Evolutionary conservation across 768 basidiomycete species (phyloP), one percentile per base, ranked within the genome.

Genomic region (Megacollybia marginata): DNA sequence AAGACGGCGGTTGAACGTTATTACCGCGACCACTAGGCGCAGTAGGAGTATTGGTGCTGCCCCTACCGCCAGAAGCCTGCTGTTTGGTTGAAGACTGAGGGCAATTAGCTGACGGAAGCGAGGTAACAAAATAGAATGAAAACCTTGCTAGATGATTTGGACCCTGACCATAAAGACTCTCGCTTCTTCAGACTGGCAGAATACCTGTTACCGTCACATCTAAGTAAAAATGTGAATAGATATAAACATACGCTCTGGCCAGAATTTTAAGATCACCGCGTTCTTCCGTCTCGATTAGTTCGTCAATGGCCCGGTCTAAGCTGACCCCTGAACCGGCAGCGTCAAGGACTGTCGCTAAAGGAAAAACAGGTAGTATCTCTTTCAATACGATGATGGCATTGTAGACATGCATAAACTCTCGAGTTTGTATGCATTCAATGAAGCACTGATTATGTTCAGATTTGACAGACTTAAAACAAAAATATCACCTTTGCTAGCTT

Each of bases 351-450:
- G 79, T 67, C 15, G 81, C 77, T 9, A 88, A 61, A 23, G 95
- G 95, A 68, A 96, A 96, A 46, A 90, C 85, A 1, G 89, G 85
- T 31, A 93, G 75, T 18, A 97, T 80, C 63, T 96, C 91, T 60
- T 93, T 91, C 54, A 96, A 73, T 28, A 99, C 84, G 35, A 94
- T 80, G 65, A 98, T 88, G n/a, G 91, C 79, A 61, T 99, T 99
- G 66, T 95, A 94, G 48, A 97, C 89, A 58, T 92, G 92, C 88
- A 97, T 95, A 64, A 94, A 98, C 59, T 94, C 94, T 46, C 79
- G 80, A 2, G 92, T 86, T 58, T 84, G 78, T 53, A 97, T 85
- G 61, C 88, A 92, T 32, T 82, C 85, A 16, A 76, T 71, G 55
- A 97, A 81, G 49, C 80, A 82, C 93, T 93, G 59, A 16, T 33